Conservation (phyloP, 345 rosid species). For the Linum trigynum region DNA sequence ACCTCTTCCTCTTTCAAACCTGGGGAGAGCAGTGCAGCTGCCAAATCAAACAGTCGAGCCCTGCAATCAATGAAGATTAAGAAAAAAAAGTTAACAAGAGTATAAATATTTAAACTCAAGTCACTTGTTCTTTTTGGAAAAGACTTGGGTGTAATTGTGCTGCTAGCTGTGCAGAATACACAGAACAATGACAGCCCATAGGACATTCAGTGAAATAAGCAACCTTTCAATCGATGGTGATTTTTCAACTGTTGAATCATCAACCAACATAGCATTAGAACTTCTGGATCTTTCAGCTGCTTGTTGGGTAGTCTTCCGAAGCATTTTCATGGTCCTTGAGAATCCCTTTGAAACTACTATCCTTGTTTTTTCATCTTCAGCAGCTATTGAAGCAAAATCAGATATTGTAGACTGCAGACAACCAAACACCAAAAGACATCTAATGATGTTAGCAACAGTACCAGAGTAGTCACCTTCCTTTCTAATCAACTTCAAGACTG, state of each 20-base stretch:
- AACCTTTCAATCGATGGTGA: constrained; percentile 48
- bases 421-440: background rate
- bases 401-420: constrained; percentile 62
- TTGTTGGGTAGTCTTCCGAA: constrained; percentile 52
- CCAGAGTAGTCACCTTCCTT: background rate
- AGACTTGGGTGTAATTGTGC: background rate
- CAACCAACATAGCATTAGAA: constrained; percentile 43
- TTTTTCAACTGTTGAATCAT: constrained; percentile 34
- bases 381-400: constrained; percentile 74
- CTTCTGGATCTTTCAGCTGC: constrained; percentile 36
- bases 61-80: constrained; percentile 34
- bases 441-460: background rate
- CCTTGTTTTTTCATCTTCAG: constrained; percentile 20
- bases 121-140: background rate
- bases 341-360: constrained; percentile 39
- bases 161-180: background rate
- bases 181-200: background rate
- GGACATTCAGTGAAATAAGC: background rate
- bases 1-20: constrained; percentile 53
- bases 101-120: too few species aligned
- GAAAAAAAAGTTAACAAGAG: background rate
- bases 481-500: background rate
- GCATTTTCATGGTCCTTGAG: constrained; percentile 55
- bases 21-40: constrained; percentile 61
- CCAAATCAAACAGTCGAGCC: constrained; percentile 68